Base-by-base conservation (phyloP, 345 rosid species). In the Populus ilicifolia region DNA sequence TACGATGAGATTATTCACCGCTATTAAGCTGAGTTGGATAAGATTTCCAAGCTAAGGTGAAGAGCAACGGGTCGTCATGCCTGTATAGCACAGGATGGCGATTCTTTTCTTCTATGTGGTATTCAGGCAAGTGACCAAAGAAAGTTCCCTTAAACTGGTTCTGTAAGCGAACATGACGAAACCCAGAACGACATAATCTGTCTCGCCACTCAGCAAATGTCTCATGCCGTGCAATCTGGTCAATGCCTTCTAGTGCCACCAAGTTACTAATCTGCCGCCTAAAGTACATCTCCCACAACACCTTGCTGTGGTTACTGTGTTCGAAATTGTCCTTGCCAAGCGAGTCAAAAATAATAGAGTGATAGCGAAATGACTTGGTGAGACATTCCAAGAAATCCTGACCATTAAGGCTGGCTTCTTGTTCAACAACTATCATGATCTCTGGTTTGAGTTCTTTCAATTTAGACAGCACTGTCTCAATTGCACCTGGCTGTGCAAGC, bases 271-370 rank as follows among this genome's bases (percentile, higher is more conserved):
- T 91, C 82, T 94, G 95, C 77, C 87, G 87, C 35, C 91, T 93
- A 5, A 94, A 74, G 69, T 89, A 89, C 76, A 90, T 85, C 84
- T 91, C 98, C 5, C 97, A 92, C 35, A 93, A 69, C 38, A 89
- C 89, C 77, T 91, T 91, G 59, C 59, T 17, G 18, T 50, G 59
- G 48, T 43, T 43, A 4, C 48, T 16, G 48, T 12, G 82, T 89
- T 91, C 43, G 89, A 89, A 77, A 81, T 93, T 46, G 83, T 29
- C 5, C 85, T 39, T 94, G 71, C 91, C 98, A 3, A 94, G 87
- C 54, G 98, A 94, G 80, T 94, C 98, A 73, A 94, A 93, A 88
- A 94, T 73, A 16, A 92, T 93, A 62, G 98, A 94, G 84, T 94
- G 91, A 74, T 94, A 94, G 62, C 90, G 82, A 43, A 94, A 81